These are phyloP conservation scores for Monosporascus ibericus DNA, from an alignment of 2,329 filamentous ascomycete genomes.

Conservation along the genomic window DNA sequence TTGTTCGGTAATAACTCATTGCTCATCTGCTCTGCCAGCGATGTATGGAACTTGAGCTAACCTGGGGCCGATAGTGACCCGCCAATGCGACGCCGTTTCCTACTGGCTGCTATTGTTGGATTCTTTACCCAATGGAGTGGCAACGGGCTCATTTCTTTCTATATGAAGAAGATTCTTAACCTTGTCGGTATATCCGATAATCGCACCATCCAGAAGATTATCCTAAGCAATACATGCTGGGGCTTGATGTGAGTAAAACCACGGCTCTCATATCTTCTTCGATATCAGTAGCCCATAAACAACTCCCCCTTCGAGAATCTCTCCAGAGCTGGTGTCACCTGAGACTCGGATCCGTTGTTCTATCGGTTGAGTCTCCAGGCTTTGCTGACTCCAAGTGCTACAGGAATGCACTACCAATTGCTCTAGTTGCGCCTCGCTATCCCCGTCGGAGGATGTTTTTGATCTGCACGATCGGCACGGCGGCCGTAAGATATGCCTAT, in stretches of 20 bases:
- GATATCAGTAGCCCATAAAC: no score
- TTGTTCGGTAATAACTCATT: slow-evolving; percentile 28
- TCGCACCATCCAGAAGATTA: slow-evolving; percentile 30
- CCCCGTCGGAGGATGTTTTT: slow-evolving; percentile 30
- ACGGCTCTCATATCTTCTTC: not conserved
- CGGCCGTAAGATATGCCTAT: slow-evolving; percentile 10
- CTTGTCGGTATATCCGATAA: slow-evolving; percentile 32
- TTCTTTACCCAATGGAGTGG: slow-evolving; percentile 36
- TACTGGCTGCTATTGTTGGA: slow-evolving; percentile 28
- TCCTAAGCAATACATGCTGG: slow-evolving; percentile 33
- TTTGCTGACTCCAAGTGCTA: not conserved
- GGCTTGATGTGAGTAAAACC: slow-evolving; percentile 20
- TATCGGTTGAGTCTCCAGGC: no score
- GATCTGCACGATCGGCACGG: slow-evolving; percentile 30
- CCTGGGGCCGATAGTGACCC: slow-evolving; percentile 23
- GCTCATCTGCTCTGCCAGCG: not conserved
- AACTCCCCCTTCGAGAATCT: not conserved
- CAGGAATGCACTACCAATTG: slow-evolving; percentile 27
- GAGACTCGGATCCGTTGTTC: no score
- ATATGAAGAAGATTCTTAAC: slow-evolving; percentile 34
- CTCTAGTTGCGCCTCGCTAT: slow-evolving; percentile 29
- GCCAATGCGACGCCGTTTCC: slow-evolving; percentile 28
- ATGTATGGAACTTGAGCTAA: slow-evolving; percentile 16
- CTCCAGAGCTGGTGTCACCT: no score
- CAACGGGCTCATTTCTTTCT: slow-evolving; percentile 33